These are phyloP conservation scores for Coemansia furcata DNA, from an alignment of 192 early-diverging fungal species.

Conservation along the genomic window DNA sequence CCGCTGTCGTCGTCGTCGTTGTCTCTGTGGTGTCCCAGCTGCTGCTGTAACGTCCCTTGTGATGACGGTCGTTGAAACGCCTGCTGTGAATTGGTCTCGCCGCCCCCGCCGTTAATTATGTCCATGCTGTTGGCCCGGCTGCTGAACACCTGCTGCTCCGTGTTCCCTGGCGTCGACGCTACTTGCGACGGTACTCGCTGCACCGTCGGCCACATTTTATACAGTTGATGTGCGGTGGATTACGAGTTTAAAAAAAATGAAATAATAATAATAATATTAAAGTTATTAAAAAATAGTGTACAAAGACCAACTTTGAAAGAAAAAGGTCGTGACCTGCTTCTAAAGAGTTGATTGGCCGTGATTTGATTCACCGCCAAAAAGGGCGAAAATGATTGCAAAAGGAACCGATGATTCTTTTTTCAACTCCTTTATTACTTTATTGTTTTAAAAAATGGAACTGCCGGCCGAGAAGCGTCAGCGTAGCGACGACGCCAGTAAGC, in stretches of 20 bases:
- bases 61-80: too few species aligned
- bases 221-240: not conserved
- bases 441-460: not conserved
- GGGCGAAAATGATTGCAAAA: not conserved
- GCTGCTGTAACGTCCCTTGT: not conserved
- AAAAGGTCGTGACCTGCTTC: not conserved
- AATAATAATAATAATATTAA: not conserved
- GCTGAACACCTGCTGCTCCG: not conserved
- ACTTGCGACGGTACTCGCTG: constrained; percentile 42
- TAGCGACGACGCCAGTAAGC: not conserved
- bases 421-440: not conserved
- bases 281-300: not conserved
- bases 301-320: not conserved
- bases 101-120: not conserved
- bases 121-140: constrained; percentile 8
- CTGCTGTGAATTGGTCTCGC: too few species aligned
- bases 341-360: too few species aligned
- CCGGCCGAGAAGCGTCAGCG: constrained; percentile 29
- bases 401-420: not conserved
- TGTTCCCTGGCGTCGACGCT: not conserved
- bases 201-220: constrained; percentile 34
- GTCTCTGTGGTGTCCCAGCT: not conserved
- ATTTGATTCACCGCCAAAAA: not conserved
- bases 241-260: too few species aligned
- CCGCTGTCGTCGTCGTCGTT: not conserved